phyloP scores from a whole-genome alignment of 257 asterid species.

The Solanum arcanum region DNA sequence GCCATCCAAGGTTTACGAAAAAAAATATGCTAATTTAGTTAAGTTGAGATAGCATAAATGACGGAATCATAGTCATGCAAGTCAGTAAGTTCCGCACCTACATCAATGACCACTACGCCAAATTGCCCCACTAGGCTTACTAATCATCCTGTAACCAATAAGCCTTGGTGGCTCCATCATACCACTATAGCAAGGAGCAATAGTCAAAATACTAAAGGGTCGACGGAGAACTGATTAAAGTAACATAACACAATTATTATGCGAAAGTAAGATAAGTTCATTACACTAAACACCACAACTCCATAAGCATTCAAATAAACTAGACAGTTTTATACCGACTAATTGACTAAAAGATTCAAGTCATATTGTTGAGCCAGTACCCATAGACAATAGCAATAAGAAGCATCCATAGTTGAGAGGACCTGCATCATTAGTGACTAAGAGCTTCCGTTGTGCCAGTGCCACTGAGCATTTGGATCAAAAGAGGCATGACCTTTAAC shows the following conservation, averaged over 20 bases:
- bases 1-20: neutral
- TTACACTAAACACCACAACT: constrained; percentile 17
- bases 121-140: neutral
- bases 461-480: constrained; percentile 11
- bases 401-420: constrained; percentile 6
- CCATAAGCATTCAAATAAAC: constrained; percentile 18
- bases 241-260: neutral
- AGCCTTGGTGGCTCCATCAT: neutral
- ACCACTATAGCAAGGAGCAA: neutral
- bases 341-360: neutral
- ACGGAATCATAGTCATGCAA: neutral
- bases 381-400: constrained; percentile 4
- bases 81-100: neutral
- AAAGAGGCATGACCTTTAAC: neutral
- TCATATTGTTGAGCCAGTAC: neutral
- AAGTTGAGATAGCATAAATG: neutral
- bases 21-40: neutral
- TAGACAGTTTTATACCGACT: constrained; percentile 21
- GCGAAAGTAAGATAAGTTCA: neutral
- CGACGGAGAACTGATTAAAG: neutral
- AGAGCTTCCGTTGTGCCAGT: constrained; percentile 6
- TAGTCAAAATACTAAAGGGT: neutral
- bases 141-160: neutral
- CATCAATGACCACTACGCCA: neutral
- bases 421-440: neutral